Evolutionary conservation across 169 alveolate species (phyloP).

Genomic region (Besnoitia besnoiti): DNA sequence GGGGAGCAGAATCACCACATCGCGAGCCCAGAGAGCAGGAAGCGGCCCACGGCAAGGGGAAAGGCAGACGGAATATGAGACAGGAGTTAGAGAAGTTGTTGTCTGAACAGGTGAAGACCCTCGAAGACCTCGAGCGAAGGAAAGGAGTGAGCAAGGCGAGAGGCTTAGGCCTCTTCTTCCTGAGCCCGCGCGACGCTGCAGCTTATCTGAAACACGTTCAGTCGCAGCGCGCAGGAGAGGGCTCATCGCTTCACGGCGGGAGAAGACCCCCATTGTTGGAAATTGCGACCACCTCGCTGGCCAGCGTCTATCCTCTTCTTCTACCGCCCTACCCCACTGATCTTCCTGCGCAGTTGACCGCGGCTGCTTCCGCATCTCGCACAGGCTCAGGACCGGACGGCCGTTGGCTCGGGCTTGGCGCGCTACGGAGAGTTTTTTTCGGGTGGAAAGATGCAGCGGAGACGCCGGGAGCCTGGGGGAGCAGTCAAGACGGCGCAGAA

Average conservation of each 20-base stretch:
- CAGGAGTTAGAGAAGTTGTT: background rate
- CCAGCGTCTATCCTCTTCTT: constrained; percentile 17
- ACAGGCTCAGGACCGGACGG: background rate
- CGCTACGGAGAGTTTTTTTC: background rate
- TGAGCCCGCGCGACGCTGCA: background rate
- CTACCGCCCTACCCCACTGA: background rate
- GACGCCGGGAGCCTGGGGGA: background rate
- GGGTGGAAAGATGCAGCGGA: background rate
- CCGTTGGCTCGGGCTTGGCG: background rate
- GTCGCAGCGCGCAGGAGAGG: background rate
- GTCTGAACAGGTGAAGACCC: background rate
- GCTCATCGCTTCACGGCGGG: background rate
- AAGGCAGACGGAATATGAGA: background rate
- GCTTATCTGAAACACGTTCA: constrained; percentile 9
- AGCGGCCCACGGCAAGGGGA: background rate
- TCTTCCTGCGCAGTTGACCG: background rate
- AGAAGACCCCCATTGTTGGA: background rate
- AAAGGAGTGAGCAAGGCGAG: background rate
- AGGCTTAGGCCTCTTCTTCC: constrained; percentile 28
- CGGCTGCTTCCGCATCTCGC: background rate
- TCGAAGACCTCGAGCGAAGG: background rate
- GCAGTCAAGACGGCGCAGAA: background rate
- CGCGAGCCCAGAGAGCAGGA: background rate
- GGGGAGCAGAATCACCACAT: too few species aligned
- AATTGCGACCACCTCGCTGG: background rate